Evolutionary conservation across 2,329 filamentous ascomycete species (phyloP), one percentile per base, ranked within the genome.

Genomic region (Fusarium sp.): DNA sequence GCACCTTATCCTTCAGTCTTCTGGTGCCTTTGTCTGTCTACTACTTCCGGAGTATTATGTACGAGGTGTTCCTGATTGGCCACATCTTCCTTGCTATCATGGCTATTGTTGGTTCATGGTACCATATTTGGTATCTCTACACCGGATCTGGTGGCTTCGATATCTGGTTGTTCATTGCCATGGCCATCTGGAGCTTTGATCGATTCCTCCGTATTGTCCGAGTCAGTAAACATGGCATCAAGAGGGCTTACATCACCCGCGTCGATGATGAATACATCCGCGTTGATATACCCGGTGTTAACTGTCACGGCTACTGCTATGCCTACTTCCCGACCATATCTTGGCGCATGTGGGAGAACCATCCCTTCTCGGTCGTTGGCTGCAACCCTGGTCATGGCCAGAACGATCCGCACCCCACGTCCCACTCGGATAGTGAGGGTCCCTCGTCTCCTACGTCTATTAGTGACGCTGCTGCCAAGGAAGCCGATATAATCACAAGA

Each of bases 21-120:
- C 65, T 83, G 4, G 56, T 80, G 3, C 62, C 77, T 10, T 66
- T 75, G 14, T 81, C 78, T 77, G 2, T 72, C 82, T 44, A 76
- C 75, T 15, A 46, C 4, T 22, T 85, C 19, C 78, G 84, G 15
- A 76, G 74, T 34, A 74, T 65, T 39, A 75, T 72, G n/a, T 85
- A 83, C 67, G 83, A 85, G 73, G 31, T 82, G 0, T 86, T 87
- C 70, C 70, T 86, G 0, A 60, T 80, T 3, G 69, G 73, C 21
- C 84, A 86, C 47, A 79, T 86, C 45, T 57, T 79, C 6, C 49
- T 85, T 1, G 76, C 82, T 0, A 74, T 83, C 3, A 58, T 86
- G 5, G 71, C 79, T 6, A 62, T 87, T 1, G 77, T 82, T 0
- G 83, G 81, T 7, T 79, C 77, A 33, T 85, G 79, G 74, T 81